Evolutionary conservation across 371 early-diverging fungal species (phyloP), one percentile per base, ranked within the genome.

Genomic region (Actinomucor elegans): DNA sequence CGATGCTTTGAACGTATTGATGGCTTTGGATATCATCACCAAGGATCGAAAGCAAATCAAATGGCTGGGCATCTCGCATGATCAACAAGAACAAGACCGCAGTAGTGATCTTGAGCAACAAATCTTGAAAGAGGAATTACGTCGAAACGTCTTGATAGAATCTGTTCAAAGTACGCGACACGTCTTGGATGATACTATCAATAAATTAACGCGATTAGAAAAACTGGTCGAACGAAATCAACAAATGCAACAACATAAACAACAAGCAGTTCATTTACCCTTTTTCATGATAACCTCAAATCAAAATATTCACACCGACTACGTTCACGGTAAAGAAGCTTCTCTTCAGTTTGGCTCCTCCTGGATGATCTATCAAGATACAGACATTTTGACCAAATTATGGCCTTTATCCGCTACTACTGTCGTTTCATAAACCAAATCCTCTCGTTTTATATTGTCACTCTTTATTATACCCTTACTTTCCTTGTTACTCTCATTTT

Each of bases 1-100:
- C 49, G 90, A 89, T 67, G 89, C 89, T 20, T 64, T 89, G 8
- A 89, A 89, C 55, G 90, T 89, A 17, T 62, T 89, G 38, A 83
- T 85, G 73, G 88, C 89, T 0, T 61, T 88, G 65, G 78, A 77
- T 24, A 78, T 89, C 50, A 87, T 89, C 33, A 67, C 65, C 9
- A 87, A 85, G 57, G 84, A 79, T 41, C 75, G 78, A 42, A 89
- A 89, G 52, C 79, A 83, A 36, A 87, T 88, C 48, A 64, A 65
- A 28, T 88, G 88, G 88, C 62, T 80, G 11, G 86, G 86, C 9
- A 21, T 61, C 10, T 12, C 37, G 6, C 28, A 50, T 37, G 21
- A 37, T 14, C 37, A 50, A 37, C 49, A 49, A 15, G 26, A 27
- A 15, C 43, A 27, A 11, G 14, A 42, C 20, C 20, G 14, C 7